Evolutionary conservation across 441 rosid species (phyloP), one percentile per base, ranked within the genome.

Genomic region (Isatis lusitanica): DNA sequence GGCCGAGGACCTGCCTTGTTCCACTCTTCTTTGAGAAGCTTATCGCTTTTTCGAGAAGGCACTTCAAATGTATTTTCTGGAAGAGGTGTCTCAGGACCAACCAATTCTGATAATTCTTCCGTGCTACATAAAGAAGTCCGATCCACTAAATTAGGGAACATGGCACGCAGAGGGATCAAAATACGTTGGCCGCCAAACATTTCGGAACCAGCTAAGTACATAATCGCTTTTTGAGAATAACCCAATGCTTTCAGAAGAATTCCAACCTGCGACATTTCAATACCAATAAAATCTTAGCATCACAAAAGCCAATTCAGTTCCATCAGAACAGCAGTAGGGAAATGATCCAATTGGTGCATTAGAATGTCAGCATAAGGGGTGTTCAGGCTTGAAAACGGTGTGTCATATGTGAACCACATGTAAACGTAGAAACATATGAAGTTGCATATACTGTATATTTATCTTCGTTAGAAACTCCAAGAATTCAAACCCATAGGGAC

Each of bases 1-100:
- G 99, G 99, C 47, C 99, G 87, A 33, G 98, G 98, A 61, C 99
- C 99, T 55, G 97, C 97, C 81, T 65, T 89, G 16, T 88, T 81
- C 99, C 99, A 96, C 63, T 89, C 95, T 70, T 89, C 91, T 79
- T 87, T 84, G 70, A 91, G 90, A 63, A 87, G 86, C 73, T 85
- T 70, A 47, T 85, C 92, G 70, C 85, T 90, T 85, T 92, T 88
- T 46, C 82, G 71, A 58, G 78, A 85, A 80, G 89, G 89, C 59
- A 82, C 55, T 71, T 75, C 79, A 50, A 70, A 86, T 63, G 70
- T 68, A 79, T 86, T 82, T 66, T 67, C 68, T 57, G 91, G 84
- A 81, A 92, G 87, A 74, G 87, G 85, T 26, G 78, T 43, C 85
- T 96, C 99, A 33, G 97, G 93, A 80, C 99, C 99, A 75, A 86